Evolutionary conservation across 345 rosid species (phyloP).

Genomic region (Noccaea bulbosa): DNA sequence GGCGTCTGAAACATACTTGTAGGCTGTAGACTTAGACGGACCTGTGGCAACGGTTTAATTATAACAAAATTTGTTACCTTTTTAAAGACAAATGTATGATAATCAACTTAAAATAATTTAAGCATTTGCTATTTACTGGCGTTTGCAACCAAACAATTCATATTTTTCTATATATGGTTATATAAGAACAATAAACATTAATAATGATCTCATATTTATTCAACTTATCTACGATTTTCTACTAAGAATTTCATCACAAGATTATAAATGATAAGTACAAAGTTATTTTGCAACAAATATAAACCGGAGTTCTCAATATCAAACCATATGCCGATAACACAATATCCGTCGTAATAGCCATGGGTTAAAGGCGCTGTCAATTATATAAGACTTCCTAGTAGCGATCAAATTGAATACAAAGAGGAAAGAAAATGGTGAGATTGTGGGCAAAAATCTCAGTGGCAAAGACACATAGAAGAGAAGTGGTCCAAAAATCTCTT

Average conservation of each 20-base stretch:
- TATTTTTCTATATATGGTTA: not conserved
- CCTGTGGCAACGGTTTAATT: too few species aligned
- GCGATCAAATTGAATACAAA: constrained; percentile 41
- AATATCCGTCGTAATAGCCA: constrained; percentile 19
- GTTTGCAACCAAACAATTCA: too few species aligned
- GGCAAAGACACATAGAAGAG: constrained; percentile 35
- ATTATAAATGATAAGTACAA: not conserved
- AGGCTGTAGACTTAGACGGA: too few species aligned
- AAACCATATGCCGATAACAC: constrained; percentile 1
- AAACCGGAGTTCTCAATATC: not conserved
- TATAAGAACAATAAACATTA: not conserved
- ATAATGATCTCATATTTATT: not conserved
- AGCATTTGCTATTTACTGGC: too few species aligned
- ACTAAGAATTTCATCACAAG: not conserved
- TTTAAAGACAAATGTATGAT: too few species aligned
- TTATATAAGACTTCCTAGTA: constrained; percentile 32
- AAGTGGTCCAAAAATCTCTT: constrained; percentile 44
- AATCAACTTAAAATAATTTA: too few species aligned
- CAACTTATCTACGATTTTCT: not conserved
- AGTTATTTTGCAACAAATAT: not conserved
- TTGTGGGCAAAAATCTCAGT: constrained; percentile 46
- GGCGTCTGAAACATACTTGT: too few species aligned
- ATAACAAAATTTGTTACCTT: too few species aligned
- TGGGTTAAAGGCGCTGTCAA: constrained; percentile 33
- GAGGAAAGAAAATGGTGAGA: constrained; percentile 35